Percentiles rank a stretch among this genome's conserved stretches.
Evolutionary conservation across 306 rosid genomes (phyloP).

Genomic region (Castanea mollissima): DNA sequence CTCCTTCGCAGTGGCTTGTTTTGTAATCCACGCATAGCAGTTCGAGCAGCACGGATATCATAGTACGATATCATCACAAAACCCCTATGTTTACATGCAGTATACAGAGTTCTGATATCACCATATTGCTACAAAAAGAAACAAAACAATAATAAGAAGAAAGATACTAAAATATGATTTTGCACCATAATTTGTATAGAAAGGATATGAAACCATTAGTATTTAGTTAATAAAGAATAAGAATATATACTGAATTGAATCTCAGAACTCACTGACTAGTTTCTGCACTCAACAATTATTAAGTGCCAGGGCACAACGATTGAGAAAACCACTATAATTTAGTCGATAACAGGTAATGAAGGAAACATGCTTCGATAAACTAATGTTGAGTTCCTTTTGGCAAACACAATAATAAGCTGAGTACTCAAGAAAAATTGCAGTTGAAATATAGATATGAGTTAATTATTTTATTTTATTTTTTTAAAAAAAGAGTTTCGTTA

Average conservation of each 20-base stretch:
- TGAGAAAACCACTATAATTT: not conserved
- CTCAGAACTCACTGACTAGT: not conserved
- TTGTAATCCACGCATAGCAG: slow-evolving; percentile 93
- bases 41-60: slow-evolving; percentile 97
- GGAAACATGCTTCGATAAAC: not conserved
- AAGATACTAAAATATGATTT: not conserved
- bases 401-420: no score
- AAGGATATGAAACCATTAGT: not conserved
- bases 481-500: no score
- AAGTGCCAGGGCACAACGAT: not conserved
- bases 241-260: not conserved
- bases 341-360: not conserved
- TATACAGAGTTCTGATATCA: slow-evolving; percentile 89
- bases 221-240: not conserved
- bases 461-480: no score
- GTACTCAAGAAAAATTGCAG: no score
- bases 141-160: not conserved
- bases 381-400: not conserved
- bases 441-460: no score
- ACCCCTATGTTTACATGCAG: slow-evolving; percentile 99
- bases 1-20: slow-evolving; percentile 91
- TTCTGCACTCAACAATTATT: not conserved
- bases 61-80: slow-evolving; percentile 99
- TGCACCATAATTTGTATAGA: not conserved
- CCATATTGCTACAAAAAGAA: slow-evolving; percentile 74